These are phyloP conservation scores for Cymbidium sinense DNA, from an alignment of 106 monocot genomes.

Conservation along the genomic window DNA sequence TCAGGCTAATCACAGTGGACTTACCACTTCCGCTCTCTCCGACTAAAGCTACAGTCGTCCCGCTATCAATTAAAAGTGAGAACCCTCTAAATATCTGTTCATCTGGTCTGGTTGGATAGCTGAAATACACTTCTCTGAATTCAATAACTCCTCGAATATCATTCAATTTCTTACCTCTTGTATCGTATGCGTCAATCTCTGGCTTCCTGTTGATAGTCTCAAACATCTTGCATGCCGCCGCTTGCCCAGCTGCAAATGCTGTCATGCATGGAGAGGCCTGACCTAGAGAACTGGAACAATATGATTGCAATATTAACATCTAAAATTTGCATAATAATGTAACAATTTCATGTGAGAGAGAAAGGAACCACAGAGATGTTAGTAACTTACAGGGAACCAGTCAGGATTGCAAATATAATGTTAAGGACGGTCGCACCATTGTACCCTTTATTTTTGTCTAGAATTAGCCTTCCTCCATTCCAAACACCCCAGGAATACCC, in stretches of 20 bases:
- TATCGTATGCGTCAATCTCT: slow-evolving; percentile 19
- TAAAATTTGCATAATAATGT: too few relatives aligned
- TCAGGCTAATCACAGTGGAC: slow-evolving; percentile 11
- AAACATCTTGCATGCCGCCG: slow-evolving; percentile 20
- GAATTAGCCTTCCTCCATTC: slow-evolving; percentile 56
- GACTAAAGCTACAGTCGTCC: slow-evolving; percentile 17
- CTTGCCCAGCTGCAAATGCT: slow-evolving; percentile 17
- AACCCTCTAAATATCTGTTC: slow-evolving; percentile 15
- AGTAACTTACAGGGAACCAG: slow-evolving; percentile 62
- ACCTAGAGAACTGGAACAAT: slow-evolving; percentile 13
- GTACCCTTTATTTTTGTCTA: slow-evolving; percentile 40
- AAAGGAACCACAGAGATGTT: background rate
- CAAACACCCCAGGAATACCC: slow-evolving; percentile 53
- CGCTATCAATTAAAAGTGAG: slow-evolving; percentile 14
- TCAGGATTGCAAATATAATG: slow-evolving; percentile 56
- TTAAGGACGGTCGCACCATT: slow-evolving; percentile 54
- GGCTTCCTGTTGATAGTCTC: slow-evolving; percentile 17
- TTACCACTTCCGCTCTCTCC: slow-evolving; percentile 26
- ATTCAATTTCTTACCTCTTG: slow-evolving; percentile 8
- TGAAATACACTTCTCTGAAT: slow-evolving; percentile 13
- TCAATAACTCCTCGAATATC: slow-evolving; percentile 15
- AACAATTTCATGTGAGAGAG: too few relatives aligned
- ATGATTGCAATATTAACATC: background rate
- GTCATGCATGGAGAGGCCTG: slow-evolving; percentile 17
- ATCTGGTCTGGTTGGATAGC: slow-evolving; percentile 18